Evolutionary conservation across 768 basidiomycete species (phyloP), one percentile per base, ranked within the genome.

Genomic region (Fomitopsis pulvina): DNA sequence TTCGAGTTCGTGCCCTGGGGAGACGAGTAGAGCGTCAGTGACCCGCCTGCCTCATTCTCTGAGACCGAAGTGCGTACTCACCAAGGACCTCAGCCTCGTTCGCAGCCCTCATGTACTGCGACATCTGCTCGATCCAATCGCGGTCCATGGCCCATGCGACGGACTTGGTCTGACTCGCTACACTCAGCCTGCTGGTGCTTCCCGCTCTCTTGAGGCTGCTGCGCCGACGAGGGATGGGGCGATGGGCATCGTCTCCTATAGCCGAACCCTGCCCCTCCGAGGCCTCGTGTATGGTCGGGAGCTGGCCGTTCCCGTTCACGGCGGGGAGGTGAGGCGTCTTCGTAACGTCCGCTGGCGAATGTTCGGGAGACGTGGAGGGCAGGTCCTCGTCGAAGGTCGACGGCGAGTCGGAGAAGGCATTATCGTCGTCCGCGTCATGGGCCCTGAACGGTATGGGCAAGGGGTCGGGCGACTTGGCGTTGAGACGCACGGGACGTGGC

Each of bases 141-240:
- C 72, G 74, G 51, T 81, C 76, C 66, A 85, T 85, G 22, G 85
- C 85, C 85, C 85, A 87, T 30, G 84, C 83, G 7, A 87, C 85
- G 4, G 78, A 76, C 66, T 87, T 87, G 16, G 72, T 65, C 25
- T 79, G 68, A 52, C 82, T 79, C 28, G 63, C 67, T 55, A 71
- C 57, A 37, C 75, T 78, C 52, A 76, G 66, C 47, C 68, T 63
- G 59, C 72, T 68, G 44, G 68, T 70, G 51, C 66, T 71, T 56
- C 74, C 76, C 20, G 67, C 69, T 49, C 81, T 77, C 64, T 78
- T 85, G 55, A 87, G 74, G 57, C 80, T 84, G 56, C 85, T 87
- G 51, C 81, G 71, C 52, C 78, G 68, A 48, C 73, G 78, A 30
- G 70, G 67, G 10, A 73, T 55, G 14, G 65, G 68, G 4, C 63